Percentiles rank a stretch among this genome's conserved stretches.
Evolutionary conservation across 2,329 filamentous ascomycete species (phyloP).

Genomic region (Emergomyces pasteurianus): DNA sequence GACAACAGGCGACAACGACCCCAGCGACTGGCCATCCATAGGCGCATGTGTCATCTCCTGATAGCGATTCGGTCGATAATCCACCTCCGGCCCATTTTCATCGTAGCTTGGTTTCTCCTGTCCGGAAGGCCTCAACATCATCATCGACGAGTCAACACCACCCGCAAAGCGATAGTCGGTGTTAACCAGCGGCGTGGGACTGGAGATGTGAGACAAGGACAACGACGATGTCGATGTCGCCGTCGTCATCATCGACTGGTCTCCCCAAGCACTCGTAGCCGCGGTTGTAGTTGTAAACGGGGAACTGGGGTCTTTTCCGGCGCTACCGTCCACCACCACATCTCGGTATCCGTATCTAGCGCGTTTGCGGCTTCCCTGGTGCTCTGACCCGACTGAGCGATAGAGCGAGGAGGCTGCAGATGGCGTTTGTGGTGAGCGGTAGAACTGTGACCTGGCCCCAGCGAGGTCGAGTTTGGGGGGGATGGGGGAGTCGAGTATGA

Average conservation of each 20-base stretch:
- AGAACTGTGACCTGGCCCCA: slow-evolving; percentile 26
- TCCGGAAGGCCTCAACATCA: background rate
- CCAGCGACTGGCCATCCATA: background rate
- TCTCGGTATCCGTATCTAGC: slow-evolving; percentile 8
- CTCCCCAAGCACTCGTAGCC: background rate
- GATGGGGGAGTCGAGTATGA: slow-evolving; percentile 25
- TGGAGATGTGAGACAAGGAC: slow-evolving; percentile 16
- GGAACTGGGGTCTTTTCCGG: background rate
- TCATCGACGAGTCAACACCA: slow-evolving; percentile 21
- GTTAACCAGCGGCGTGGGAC: slow-evolving; percentile 27
- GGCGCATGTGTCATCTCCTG: slow-evolving; percentile 16
- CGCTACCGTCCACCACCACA: background rate
- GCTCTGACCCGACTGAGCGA: slow-evolving; percentile 19
- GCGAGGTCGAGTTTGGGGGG: slow-evolving; percentile 28
- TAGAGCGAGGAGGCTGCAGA: slow-evolving; percentile 29
- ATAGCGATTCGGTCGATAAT: slow-evolving; percentile 34
- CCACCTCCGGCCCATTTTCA: slow-evolving; percentile 21
- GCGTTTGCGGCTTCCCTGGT: slow-evolving; percentile 9
- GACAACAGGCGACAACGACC: background rate
- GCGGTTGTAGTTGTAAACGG: background rate
- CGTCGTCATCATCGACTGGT: slow-evolving; percentile 5
- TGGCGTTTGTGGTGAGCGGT: slow-evolving; percentile 23
- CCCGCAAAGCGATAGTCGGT: slow-evolving; percentile 28
- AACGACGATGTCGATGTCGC: slow-evolving; percentile 3
- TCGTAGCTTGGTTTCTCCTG: slow-evolving; percentile 13